These are phyloP conservation scores for Diospyros lotus DNA, from an alignment of 148 eudicot species.

Conservation along the genomic window DNA sequence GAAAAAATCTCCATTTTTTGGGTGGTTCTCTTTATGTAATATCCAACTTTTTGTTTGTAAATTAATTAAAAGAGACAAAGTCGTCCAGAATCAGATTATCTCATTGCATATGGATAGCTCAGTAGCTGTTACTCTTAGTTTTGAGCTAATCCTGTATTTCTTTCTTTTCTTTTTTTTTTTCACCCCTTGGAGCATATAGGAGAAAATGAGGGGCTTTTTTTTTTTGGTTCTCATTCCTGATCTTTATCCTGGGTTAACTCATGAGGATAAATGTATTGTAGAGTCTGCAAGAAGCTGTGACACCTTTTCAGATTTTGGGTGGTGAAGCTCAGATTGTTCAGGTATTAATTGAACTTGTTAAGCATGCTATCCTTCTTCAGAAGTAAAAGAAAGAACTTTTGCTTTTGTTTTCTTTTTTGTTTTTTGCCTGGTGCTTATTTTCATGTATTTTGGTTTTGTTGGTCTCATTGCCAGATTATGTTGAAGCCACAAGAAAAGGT, in stretches of 20 bases:
- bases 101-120: neutral
- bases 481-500: slow-evolving; percentile 84
- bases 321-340: slow-evolving; percentile 99
- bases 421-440: neutral
- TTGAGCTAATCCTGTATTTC: neutral
- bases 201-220: neutral
- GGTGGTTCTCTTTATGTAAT: neutral
- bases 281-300: slow-evolving; percentile 92
- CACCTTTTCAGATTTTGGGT: slow-evolving; percentile 91
- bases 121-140: neutral
- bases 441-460: slow-evolving; percentile 9
- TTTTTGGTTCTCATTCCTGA: neutral
- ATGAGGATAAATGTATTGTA: slow-evolving; percentile 22
- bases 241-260: slow-evolving; percentile 2
- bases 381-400: neutral
- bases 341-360: slow-evolving; percentile 31
- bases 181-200: no score
- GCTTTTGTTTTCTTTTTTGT: neutral
- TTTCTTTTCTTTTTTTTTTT: neutral
- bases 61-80: neutral
- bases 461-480: slow-evolving; percentile 61
- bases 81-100: neutral
- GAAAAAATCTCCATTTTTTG: neutral
- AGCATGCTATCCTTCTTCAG: no score
- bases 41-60: neutral